These are phyloP conservation scores for Chrysophaeum taylorii DNA, from an alignment of 352 stramenopile species.

Conservation along the genomic window DNA sequence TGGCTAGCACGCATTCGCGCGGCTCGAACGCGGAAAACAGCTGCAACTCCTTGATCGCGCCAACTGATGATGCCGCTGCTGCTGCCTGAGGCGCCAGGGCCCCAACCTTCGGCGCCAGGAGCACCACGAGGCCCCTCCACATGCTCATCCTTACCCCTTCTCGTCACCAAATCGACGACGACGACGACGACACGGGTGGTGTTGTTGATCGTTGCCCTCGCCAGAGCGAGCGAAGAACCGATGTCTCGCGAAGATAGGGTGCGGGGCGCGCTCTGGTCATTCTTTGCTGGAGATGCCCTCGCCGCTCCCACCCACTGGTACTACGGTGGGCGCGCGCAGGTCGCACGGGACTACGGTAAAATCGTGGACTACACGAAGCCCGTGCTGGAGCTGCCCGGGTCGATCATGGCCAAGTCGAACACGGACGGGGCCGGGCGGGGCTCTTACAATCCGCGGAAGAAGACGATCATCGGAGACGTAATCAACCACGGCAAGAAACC, in stretches of 20 bases:
- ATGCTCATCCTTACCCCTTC: too few relatives aligned
- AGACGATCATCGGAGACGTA: constrained; percentile 55
- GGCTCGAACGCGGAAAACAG: background rate
- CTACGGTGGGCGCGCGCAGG: constrained; percentile 50
- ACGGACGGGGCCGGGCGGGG: constrained; percentile 54
- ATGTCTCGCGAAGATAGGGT: constrained; percentile 35
- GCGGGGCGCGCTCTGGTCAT: constrained; percentile 33
- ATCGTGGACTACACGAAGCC: constrained; percentile 53
- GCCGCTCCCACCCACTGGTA: constrained; percentile 60
- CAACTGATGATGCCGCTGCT: too few relatives aligned
- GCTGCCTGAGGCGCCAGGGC: too few relatives aligned
- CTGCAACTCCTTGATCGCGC: background rate
- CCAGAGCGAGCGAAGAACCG: too few relatives aligned
- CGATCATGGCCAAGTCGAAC: constrained; percentile 59
- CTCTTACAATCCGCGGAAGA: constrained; percentile 13
- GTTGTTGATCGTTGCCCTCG: too few relatives aligned
- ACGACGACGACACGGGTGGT: too few relatives aligned
- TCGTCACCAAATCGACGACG: too few relatives aligned
- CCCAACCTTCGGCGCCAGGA: too few relatives aligned
- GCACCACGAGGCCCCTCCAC: too few relatives aligned
- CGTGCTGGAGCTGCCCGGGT: constrained; percentile 41
- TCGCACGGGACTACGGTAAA: constrained; percentile 47
- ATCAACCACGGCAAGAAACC: constrained; percentile 64
- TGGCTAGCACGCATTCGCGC: background rate
- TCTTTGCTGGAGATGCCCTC: constrained; percentile 53